A percentile compares a stretch with the other conserved stretches of the same genome.
Evolutionary conservation across 306 rosid species (phyloP).

Genomic region (Dalbergia oliveri): DNA sequence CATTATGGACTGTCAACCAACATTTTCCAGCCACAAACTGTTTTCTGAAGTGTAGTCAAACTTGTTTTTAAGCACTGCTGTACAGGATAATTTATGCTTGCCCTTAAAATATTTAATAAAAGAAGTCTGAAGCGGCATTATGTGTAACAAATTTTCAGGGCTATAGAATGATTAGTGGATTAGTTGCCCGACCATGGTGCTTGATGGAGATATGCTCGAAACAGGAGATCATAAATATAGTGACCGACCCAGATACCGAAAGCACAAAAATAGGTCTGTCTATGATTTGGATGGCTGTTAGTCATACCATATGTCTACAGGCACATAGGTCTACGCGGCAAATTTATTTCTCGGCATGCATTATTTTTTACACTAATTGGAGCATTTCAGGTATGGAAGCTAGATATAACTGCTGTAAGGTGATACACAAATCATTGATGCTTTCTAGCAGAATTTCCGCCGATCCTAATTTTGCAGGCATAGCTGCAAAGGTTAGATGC

Average conservation of each 20-base stretch:
- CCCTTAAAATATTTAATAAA: slow-evolving; percentile 11
- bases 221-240: slow-evolving; percentile 73
- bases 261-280: slow-evolving; percentile 78
- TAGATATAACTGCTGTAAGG: slow-evolving; percentile 82
- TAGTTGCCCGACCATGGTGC: slow-evolving; percentile 89
- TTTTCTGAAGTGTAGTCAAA: not conserved
- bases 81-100: not conserved
- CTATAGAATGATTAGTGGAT: slow-evolving; percentile 78
- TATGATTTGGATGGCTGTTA: slow-evolving; percentile 36
- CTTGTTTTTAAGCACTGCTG: not conserved
- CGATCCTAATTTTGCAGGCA: slow-evolving; percentile 67
- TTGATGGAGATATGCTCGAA: slow-evolving; percentile 87
- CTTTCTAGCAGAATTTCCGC: slow-evolving; percentile 60
- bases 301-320: slow-evolving; percentile 1
- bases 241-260: slow-evolving; percentile 69
- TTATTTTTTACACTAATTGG: slow-evolving; percentile 5
- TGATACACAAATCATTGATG: slow-evolving; percentile 63
- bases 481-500: slow-evolving; percentile 70
- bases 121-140: slow-evolving; percentile 31
- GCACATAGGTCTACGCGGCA: slow-evolving; percentile 2
- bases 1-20: not conserved
- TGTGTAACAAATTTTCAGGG: slow-evolving; percentile 61
- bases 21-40: not conserved
- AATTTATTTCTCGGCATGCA: not conserved
- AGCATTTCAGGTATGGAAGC: slow-evolving; percentile 85